Conservation (phyloP, 768 basidiomycete species). For the Lentinula sp. region DNA sequence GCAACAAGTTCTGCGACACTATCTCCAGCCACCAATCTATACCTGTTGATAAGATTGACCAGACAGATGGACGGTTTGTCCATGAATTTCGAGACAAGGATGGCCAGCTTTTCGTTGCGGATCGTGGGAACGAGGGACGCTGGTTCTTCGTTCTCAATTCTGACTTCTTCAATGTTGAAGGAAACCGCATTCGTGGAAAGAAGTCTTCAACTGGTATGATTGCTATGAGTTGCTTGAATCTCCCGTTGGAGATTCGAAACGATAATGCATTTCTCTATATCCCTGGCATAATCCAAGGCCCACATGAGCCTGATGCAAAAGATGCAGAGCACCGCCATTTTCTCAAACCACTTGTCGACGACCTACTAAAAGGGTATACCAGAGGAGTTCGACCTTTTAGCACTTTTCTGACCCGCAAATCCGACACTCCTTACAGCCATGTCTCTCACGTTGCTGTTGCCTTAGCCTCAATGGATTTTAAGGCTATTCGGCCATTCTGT, state of each 20-base stretch:
- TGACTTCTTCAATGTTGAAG: constrained; percentile 4
- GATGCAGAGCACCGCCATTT: constrained; percentile 5
- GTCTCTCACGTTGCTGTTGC: not conserved
- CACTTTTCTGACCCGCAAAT: not conserved
- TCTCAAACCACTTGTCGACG: not conserved
- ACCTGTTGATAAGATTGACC: not conserved
- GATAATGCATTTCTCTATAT: constrained; percentile 5
- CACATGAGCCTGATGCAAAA: not conserved
- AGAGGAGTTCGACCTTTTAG: not conserved
- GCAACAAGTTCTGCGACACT: not conserved
- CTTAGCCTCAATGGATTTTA: not conserved
- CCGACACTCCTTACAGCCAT: not conserved
- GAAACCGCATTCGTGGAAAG: constrained; percentile 1
- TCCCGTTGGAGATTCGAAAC: constrained; percentile 1
- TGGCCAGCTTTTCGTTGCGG: not conserved
- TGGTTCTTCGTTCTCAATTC: constrained; percentile 4
- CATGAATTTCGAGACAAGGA: not conserved
- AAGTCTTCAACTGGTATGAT: constrained; percentile 5
- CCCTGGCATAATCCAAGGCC: constrained; percentile 6
- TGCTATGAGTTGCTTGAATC: constrained; percentile 5
- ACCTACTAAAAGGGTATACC: not conserved
- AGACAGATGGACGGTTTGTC: not conserved
- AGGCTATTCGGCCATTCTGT: not conserved
- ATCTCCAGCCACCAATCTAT: not conserved
- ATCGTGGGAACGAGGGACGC: not conserved